Percentiles rank a stretch among this genome's conserved stretches.
phyloP scores from a whole-genome alignment of 345 rosid genomes.

The Hypericum androsaemum region DNA sequence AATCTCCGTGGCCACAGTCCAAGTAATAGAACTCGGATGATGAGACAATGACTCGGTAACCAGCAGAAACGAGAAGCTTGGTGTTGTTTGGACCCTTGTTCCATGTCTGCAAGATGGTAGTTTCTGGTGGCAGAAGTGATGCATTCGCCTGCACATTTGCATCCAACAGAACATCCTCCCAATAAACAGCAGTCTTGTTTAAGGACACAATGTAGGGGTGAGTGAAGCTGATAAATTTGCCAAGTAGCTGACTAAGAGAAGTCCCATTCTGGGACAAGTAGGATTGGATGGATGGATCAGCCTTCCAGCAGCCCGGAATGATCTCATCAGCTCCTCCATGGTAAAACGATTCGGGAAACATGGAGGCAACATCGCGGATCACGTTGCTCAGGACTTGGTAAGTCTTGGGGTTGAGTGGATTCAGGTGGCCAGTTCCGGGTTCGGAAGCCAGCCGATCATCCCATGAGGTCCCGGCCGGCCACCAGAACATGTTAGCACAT shows the following conservation, averaged over 20 bases:
- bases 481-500: constrained; percentile 88
- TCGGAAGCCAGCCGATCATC: constrained; percentile 59
- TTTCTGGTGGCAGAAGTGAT: constrained; percentile 41
- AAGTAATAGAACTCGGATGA: constrained; percentile 75
- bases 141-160: constrained; percentile 36
- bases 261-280: constrained; percentile 54
- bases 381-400: constrained; percentile 57
- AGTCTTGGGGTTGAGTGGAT: constrained; percentile 64
- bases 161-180: constrained; percentile 73
- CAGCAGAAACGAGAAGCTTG: constrained; percentile 54
- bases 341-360: constrained; percentile 64
- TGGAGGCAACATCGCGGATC: constrained; percentile 30
- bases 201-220: constrained; percentile 53
- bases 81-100: constrained; percentile 60
- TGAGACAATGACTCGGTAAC: constrained; percentile 67
- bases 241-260: constrained; percentile 48
- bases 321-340: constrained; percentile 79
- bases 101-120: constrained; percentile 80
- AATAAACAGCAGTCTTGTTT: constrained; percentile 68
- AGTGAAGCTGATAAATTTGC: constrained; percentile 46
- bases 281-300: constrained; percentile 45
- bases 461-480: constrained; percentile 50
- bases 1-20: constrained; percentile 77
- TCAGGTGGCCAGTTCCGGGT: constrained; percentile 84
- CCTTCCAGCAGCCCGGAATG: constrained; percentile 76